A percentile compares a stretch with the other conserved stretches of the same genome.
Conservation (phyloP, 352 stramenopile genomes). For the Globisporangium cylindrosporum region DNA sequence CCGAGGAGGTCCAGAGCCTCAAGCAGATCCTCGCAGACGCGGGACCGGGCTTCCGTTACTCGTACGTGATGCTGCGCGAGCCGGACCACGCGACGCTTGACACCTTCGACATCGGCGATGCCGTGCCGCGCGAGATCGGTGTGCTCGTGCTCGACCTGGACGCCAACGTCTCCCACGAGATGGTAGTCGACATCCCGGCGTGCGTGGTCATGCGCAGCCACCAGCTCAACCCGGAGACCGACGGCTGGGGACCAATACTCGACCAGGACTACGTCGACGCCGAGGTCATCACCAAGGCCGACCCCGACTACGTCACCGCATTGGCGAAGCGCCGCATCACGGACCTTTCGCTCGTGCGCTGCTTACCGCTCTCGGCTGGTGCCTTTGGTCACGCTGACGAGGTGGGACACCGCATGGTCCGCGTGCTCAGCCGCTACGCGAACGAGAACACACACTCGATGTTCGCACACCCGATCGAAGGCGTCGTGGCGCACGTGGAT, state of each 20-base stretch:
- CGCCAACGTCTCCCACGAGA: constrained; percentile 30
- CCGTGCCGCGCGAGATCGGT: constrained; percentile 41
- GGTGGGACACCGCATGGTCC: constrained; percentile 40
- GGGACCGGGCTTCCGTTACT: constrained; percentile 34
- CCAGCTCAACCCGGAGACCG: constrained; percentile 34
- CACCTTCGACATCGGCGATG: constrained; percentile 30
- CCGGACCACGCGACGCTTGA: constrained; percentile 40
- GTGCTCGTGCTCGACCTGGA: constrained; percentile 36
- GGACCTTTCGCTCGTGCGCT: constrained; percentile 39
- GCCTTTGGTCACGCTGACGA: constrained; percentile 41
- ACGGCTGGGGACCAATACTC: constrained; percentile 44
- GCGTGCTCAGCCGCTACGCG: constrained; percentile 44
- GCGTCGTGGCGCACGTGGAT: constrained; percentile 44
- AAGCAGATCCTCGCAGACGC: constrained; percentile 42
- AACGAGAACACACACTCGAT: constrained; percentile 44
- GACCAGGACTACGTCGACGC: constrained; percentile 47
- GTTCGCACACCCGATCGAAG: constrained; percentile 46
- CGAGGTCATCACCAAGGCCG: constrained; percentile 41
- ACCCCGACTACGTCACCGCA: constrained; percentile 35
- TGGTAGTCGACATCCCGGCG: constrained; percentile 40
- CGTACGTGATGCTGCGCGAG: constrained; percentile 54
- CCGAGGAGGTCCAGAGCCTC: constrained; percentile 36
- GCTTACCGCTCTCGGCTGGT: constrained; percentile 39
- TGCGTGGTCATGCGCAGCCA: constrained; percentile 28
- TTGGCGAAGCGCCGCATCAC: constrained; percentile 43